phyloP scores from a whole-genome alignment of 306 rosid genomes.

The Inga leiocalycina region DNA sequence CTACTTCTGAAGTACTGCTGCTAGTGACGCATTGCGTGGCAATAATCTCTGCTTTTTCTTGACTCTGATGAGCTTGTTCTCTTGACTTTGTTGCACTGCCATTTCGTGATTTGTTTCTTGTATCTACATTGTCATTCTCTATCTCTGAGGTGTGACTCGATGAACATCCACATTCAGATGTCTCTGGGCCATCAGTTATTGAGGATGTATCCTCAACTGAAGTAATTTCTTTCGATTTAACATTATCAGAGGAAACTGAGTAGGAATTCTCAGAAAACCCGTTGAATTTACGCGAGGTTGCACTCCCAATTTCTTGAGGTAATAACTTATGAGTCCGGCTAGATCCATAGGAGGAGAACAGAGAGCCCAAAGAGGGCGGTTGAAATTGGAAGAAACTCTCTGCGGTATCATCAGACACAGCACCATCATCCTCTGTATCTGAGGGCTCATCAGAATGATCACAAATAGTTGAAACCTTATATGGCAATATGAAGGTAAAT shows the following conservation, averaged over 20 bases:
- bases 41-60: constrained; percentile 41
- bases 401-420: constrained; percentile 50
- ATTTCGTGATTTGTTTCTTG: constrained; percentile 39
- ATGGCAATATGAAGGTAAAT: constrained; percentile 85
- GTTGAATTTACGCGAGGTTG: constrained; percentile 55
- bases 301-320: constrained; percentile 44
- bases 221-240: constrained; percentile 39
- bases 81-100: constrained; percentile 35
- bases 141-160: constrained; percentile 36
- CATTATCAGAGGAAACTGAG: constrained; percentile 41
- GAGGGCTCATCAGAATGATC: constrained; percentile 71
- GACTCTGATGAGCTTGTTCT: constrained; percentile 44
- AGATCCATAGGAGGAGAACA: constrained; percentile 73
- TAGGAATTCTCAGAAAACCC: constrained; percentile 46
- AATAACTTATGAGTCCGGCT: constrained; percentile 56
- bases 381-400: constrained; percentile 90
- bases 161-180: constrained; percentile 50
- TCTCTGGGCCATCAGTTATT: constrained; percentile 40
- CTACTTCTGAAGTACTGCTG: constrained; percentile 38
- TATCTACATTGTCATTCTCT: constrained; percentile 31
- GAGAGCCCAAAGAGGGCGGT: constrained; percentile 83
- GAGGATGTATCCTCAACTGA: constrained; percentile 52
- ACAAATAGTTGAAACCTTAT: constrained; percentile 66
- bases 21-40: constrained; percentile 25
- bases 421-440: constrained; percentile 63